Evolutionary conservation across 2,329 filamentous ascomycete genomes (phyloP), one percentile per base, ranked within the genome.

Genomic region (Apiospora koreana): DNA sequence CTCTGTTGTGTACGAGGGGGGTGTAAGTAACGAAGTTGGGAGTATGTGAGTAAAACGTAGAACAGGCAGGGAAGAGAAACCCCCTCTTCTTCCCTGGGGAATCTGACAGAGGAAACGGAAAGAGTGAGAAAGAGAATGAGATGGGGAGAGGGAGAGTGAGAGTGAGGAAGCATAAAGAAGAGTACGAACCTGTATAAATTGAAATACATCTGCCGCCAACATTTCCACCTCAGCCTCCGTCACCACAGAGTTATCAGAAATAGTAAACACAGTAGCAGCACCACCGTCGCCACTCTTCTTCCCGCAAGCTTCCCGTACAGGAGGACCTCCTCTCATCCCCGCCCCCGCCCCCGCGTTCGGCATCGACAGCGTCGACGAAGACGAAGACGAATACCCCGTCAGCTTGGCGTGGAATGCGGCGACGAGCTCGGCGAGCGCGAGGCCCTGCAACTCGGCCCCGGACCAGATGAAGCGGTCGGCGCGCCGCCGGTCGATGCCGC

Each of bases 401-500:
- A 62, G 9, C 54, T 66, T 43, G 23, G 41, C 65, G n/a, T 38
- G 28, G 9, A 70, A 70, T 10, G 58, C 50, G 21, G 65, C 48
- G 14, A 48, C 25, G 21, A 70, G 54, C 25, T 58, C 69, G 25
- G n/a, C 35, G n/a, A 62, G 50, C 16, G 25, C 65, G 18, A 68
- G 28, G 23, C 21, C 45, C 18, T 42, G 28, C 18, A 70, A 42
- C 18, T 70, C 69, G 8, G 65, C 69, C 16, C 69, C 69, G 8
- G 69, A 64, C 65, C 67, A 70, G 35, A 67, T 41, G 12, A 70
- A 66, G 7, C 18, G 23, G 25, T 41, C 65, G 18, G 69, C 69
- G 38, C 54, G 23, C 18, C 23, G 31, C 35, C 46, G 41, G 50
- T 70, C 42, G 25, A 70, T 2, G 23, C 69, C 69, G 31, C 69